Evolutionary conservation across 208 protist genomes (phyloP).

Genomic region (Trichomonas vaginalis): DNA sequence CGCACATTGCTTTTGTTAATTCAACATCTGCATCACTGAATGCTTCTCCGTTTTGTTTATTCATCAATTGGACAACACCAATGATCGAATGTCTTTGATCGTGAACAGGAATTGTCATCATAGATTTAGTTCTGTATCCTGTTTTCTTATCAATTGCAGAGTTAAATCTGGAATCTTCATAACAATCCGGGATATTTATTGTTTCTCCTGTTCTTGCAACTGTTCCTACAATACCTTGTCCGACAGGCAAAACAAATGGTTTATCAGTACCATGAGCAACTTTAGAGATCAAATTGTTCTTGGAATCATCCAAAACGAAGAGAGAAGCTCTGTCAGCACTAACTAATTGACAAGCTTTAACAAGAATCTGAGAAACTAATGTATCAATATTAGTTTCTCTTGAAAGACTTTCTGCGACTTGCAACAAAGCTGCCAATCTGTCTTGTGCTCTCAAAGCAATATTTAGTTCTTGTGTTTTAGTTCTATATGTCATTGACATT

Average conservation of each 20-base stretch:
- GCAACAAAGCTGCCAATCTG: background rate
- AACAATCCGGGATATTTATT: background rate
- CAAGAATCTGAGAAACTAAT: slow-evolving; percentile 6
- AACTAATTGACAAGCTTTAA: slow-evolving; percentile 18
- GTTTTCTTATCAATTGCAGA: slow-evolving; percentile 2
- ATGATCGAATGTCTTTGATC: background rate
- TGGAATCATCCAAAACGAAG: slow-evolving; percentile 24
- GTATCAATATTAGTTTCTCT: slow-evolving; percentile 21
- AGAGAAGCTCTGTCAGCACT: slow-evolving; percentile 26
- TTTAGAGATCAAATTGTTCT: background rate
- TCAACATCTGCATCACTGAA: background rate
- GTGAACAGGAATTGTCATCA: slow-evolving; percentile 9
- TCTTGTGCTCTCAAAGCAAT: background rate
- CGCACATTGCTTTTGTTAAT: background rate
- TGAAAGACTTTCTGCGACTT: slow-evolving; percentile 17
- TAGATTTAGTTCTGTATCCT: background rate
- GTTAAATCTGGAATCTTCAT: slow-evolving; percentile 15
- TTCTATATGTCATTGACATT: background rate
- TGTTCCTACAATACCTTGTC: background rate
- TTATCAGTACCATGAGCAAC: background rate
- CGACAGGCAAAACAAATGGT: background rate
- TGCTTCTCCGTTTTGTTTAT: background rate
- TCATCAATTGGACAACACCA: background rate
- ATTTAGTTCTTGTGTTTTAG: background rate
- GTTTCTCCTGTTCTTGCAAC: slow-evolving; percentile 11